Evolutionary conservation across 768 basidiomycete species (phyloP), one percentile per base, ranked within the genome.

Genomic region (Podaxis pistillaris): DNA sequence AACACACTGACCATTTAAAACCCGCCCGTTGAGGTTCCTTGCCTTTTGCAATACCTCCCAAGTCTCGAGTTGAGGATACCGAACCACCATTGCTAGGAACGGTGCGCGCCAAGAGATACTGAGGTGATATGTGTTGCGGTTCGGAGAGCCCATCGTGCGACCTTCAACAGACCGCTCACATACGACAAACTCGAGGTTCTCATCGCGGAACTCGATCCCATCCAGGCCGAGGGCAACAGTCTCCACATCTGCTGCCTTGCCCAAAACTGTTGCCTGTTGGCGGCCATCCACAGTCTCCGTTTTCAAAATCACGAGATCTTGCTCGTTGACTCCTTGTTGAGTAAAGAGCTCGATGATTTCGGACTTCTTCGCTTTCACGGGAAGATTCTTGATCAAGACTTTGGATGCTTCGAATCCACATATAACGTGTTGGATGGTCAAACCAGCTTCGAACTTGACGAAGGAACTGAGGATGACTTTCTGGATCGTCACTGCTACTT

Each of bases 31-130:
- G 40, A 87, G 70, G 30, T 69, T 65, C 22, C 60, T 65, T 3
- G 75, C 76, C 65, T 79, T 81, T 26, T 62, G 65, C 26, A 67
- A 57, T 0, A 83, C 79, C 30, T 70, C 66, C 37, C 12, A 24
- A 33, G 9, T 15, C 0, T 66, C 68, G 58, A 74, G 65, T 4
- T 72, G 70, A 4, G 55, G 4, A 64, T 82, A 88, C 3, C 74
- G 76, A 0, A 76, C 85, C n/a, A 82, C 64, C 63, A 81, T 79
- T 1, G 77, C 70, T 4, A 68, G 67, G n/a, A 80, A 82, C 1
- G 86, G 85, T 0, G 73, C 71, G 5, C 71, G 75, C 84, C 86
- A 89, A 11, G 77, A 79, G 49, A 87, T 76, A 0, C 77, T 78
- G 55, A 88, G 67, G 40, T 77, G 73, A 12, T 83, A 74, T 3